A percentile compares a stretch with the other conserved stretches of the same genome.
These are phyloP conservation scores for Coemansia sp. DNA, from an alignment of 192 early-diverging fungal species.

Conservation along the genomic window DNA sequence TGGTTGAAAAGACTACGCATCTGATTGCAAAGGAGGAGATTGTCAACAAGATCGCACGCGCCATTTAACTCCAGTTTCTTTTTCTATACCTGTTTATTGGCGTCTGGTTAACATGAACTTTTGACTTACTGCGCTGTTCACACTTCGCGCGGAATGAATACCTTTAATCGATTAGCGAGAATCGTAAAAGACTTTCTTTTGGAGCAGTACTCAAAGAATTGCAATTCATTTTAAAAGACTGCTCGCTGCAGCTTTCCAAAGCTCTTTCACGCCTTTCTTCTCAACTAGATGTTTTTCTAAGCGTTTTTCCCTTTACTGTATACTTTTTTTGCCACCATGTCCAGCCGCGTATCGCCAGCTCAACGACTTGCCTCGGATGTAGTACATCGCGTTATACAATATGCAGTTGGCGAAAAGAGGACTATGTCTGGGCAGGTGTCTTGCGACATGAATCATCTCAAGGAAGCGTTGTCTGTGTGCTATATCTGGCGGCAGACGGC, in stretches of 20 bases:
- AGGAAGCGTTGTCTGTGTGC: neutral
- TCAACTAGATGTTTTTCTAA: too few relatives aligned
- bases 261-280: too few relatives aligned
- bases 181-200: too few relatives aligned
- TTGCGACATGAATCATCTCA: neutral
- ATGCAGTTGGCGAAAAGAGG: neutral
- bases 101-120: too few relatives aligned
- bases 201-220: too few relatives aligned
- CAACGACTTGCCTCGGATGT: neutral
- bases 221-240: too few relatives aligned
- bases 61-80: slow-evolving; percentile 53
- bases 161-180: too few relatives aligned
- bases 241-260: too few relatives aligned
- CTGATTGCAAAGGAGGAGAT: slow-evolving; percentile 91
- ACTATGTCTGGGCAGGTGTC: neutral
- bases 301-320: too few relatives aligned
- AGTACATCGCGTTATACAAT: neutral
- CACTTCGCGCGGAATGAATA: too few relatives aligned
- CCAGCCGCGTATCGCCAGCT: neutral
- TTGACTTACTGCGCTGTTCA: too few relatives aligned
- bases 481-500: neutral
- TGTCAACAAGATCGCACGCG: slow-evolving; percentile 79
- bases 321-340: neutral
- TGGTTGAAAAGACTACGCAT: slow-evolving; percentile 96
- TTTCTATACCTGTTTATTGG: too few relatives aligned